These are phyloP conservation scores for Gastrolobium villosum DNA, from an alignment of 306 rosid genomes.

Conservation along the genomic window DNA sequence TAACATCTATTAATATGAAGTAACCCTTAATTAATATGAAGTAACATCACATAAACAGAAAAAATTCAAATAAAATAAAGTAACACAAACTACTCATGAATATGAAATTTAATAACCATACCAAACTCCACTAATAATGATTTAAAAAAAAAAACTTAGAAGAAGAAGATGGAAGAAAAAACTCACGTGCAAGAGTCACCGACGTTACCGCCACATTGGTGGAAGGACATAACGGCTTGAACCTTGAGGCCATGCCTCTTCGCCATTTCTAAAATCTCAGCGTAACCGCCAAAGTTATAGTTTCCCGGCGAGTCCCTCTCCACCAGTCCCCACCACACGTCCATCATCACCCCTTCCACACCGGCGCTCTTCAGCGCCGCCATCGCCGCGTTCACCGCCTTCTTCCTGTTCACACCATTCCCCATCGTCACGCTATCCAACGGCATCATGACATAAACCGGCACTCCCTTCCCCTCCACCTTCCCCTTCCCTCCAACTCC, in stretches of 20 bases:
- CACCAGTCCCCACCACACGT: constrained; percentile 93
- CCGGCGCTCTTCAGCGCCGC: constrained; percentile 94
- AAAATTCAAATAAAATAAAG: too few relatives aligned
- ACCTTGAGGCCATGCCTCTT: constrained; percentile 91
- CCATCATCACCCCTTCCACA: constrained; percentile 95
- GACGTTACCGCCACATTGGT: constrained; percentile 98
- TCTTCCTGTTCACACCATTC: constrained; percentile 76
- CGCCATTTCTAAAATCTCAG: constrained; percentile 89
- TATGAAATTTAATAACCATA: too few relatives aligned
- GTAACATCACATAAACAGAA: too few relatives aligned
- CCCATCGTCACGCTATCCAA: constrained; percentile 88
- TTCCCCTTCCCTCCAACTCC: constrained; percentile 14
- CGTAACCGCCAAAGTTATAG: constrained; percentile 93
- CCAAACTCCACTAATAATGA: not conserved
- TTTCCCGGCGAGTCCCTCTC: constrained; percentile 64
- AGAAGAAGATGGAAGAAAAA: not conserved
- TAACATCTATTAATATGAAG: too few relatives aligned
- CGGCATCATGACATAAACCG: constrained; percentile 98
- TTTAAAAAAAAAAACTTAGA: too few relatives aligned
- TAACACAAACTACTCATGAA: too few relatives aligned
- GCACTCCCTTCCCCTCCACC: constrained; percentile 64
- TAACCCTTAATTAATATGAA: too few relatives aligned
- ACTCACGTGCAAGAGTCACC: constrained; percentile 93
- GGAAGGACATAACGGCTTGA: constrained; percentile 98
- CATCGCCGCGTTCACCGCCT: constrained; percentile 90